Evolutionary conservation across 306 rosid species (phyloP), one percentile per base, ranked within the genome.

Genomic region (Sesbania bispinosa): DNA sequence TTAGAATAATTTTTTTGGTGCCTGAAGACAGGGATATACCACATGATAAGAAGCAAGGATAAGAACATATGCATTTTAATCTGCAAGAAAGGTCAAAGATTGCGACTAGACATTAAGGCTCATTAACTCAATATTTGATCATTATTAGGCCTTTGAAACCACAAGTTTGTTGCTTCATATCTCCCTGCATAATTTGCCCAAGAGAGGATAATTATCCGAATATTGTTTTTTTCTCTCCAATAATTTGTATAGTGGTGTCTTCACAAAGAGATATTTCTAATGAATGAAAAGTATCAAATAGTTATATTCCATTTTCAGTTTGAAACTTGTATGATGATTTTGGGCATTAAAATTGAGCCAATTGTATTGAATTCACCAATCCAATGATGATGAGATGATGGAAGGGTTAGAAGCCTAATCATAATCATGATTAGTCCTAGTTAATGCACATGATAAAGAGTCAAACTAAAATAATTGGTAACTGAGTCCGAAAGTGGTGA

Each of bases 1-100:
- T 52, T 26, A 19, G 36, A 66, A 75, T 75, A 64, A 52, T 27
- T 0, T 7, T 10, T 18, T 20, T 50, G 50, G 15, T 50, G 20
- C 33, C 15, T 64, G 0, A 54, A 30, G 11, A 53, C 43, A 46
- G 15, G 46, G 71, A 69, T 62, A 63, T 11, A 62, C 62, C 54
- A 43, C 23, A 30, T 35, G 70, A 77, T 77, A 65, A 26, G 62
- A 47, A n/a, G 16, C n/a, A 63, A 57, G 30, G 42, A 47, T 58
- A 73, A 58, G 75, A 66, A 50, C 59, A 71, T 45, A 45, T 24
- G 62, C 69, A 78, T 54, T 23, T 30, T 48, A 62, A 78, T 43
- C 60, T 62, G 48, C 14, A 54, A 27, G 39, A 58, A 38, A 35
- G 74, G 29, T 48, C 14, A 32, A 73, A 13, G 79, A 73, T 33